phyloP scores from a whole-genome alignment of 2,329 filamentous ascomycete genomes.

The Sclerotinia trifoliorum region DNA sequence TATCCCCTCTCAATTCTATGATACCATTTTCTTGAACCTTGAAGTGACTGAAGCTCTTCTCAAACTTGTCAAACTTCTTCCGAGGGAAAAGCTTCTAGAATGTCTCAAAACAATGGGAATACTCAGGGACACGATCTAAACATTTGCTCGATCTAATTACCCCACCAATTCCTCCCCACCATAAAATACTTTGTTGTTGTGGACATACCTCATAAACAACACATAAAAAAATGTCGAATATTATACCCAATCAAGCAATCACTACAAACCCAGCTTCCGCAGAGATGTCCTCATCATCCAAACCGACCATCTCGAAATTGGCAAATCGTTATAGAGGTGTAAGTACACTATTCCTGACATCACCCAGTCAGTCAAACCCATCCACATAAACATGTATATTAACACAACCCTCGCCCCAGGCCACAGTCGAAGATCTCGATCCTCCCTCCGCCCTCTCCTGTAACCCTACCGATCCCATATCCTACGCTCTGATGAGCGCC shows the following conservation, averaged over 20 bases:
- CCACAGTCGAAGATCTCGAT: constrained; percentile 94
- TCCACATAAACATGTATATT: background rate
- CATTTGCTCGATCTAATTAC: background rate
- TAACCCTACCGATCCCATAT: constrained; percentile 75
- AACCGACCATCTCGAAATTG: constrained; percentile 34
- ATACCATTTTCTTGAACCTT: too few relatives aligned
- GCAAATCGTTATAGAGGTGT: constrained; percentile 57
- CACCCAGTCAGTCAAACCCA: background rate
- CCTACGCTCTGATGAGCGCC: constrained; percentile 64
- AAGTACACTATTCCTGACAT: constrained; percentile 38
- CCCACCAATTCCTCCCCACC: constrained; percentile 13
- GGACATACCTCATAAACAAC: background rate
- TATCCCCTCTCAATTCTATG: background rate
- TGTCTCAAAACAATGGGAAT: background rate
- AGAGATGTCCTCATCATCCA: constrained; percentile 30
- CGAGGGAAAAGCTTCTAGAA: background rate
- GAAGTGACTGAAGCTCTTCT: background rate
- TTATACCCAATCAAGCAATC: constrained; percentile 26
- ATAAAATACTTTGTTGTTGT: constrained; percentile 6
- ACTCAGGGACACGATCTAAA: background rate
- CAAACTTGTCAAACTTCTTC: background rate
- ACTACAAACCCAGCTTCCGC: constrained; percentile 26
- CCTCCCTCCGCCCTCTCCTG: constrained; percentile 89
- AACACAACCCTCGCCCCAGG: constrained; percentile 49
- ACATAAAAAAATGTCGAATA: constrained; percentile 4